Percentiles rank a stretch among this genome's conserved stretches.
Conservation (phyloP, 2,329 filamentous ascomycete species). For the Magnaporthiopsis rhizophila region DNA sequence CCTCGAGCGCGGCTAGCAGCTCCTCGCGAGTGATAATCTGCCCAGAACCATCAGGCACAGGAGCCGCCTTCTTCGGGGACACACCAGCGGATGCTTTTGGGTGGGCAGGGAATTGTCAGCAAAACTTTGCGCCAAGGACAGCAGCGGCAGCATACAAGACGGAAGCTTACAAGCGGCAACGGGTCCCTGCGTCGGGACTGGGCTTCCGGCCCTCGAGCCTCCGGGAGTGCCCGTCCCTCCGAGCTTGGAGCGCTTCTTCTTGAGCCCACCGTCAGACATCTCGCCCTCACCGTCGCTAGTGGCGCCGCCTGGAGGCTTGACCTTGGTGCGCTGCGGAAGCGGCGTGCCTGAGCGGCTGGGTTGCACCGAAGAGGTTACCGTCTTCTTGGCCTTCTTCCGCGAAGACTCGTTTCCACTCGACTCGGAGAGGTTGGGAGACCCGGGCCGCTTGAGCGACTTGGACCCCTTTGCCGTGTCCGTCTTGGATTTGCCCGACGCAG, state of each 20-base stretch:
- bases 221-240: slow-evolving; percentile 48
- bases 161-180: slow-evolving; percentile 7
- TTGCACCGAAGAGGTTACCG: slow-evolving; percentile 36
- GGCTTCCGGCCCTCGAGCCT: slow-evolving; percentile 56
- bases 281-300: slow-evolving; percentile 67
- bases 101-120: not conserved
- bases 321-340: slow-evolving; percentile 29
- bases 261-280: slow-evolving; percentile 49
- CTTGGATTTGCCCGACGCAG: slow-evolving; percentile 41
- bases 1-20: slow-evolving; percentile 45
- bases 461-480: slow-evolving; percentile 43
- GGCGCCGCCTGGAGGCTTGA: slow-evolving; percentile 42
- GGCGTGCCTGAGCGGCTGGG: slow-evolving; percentile 50
- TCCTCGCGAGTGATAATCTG: slow-evolving; percentile 35
- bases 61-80: slow-evolving; percentile 14
- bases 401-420: slow-evolving; percentile 86
- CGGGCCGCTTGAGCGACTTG: slow-evolving; percentile 69
- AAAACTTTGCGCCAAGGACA: not conserved
- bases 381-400: slow-evolving; percentile 68
- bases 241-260: slow-evolving; percentile 42
- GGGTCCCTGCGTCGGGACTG: slow-evolving; percentile 34
- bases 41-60: slow-evolving; percentile 1
- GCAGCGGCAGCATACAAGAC: too few relatives aligned
- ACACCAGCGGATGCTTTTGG: slow-evolving; percentile 14
- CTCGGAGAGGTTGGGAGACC: slow-evolving; percentile 81